Conservation (phyloP, 768 basidiomycete species). For the Psilocybe cubensis region DNA sequence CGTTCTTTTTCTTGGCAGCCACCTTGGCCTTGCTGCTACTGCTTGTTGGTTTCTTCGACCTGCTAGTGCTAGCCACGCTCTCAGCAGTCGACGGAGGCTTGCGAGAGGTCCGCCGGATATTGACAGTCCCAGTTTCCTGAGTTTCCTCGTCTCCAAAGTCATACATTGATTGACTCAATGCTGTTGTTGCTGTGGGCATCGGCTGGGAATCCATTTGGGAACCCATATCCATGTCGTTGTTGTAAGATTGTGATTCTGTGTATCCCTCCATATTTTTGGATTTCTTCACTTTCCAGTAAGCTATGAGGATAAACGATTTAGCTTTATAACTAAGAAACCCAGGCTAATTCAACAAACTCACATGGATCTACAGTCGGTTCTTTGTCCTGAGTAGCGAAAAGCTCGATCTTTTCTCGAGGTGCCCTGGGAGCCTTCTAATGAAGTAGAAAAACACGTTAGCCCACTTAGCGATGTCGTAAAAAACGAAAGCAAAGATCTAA, state of each 20-base stretch:
- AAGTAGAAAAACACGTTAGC: neutral
- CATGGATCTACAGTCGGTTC: constrained; percentile 60
- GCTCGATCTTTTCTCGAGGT: constrained; percentile 45
- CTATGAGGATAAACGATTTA: constrained; percentile 33
- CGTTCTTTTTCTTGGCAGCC: constrained; percentile 37
- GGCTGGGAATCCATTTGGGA: constrained; percentile 20
- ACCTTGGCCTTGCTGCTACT: constrained; percentile 25
- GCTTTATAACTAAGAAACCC: neutral
- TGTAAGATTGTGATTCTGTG: constrained; percentile 7
- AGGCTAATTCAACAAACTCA: constrained; percentile 26
- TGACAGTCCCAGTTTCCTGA: too few relatives aligned
- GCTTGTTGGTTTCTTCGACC: constrained; percentile 22
- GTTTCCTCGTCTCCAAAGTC: constrained; percentile 40
- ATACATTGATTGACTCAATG: constrained; percentile 2
- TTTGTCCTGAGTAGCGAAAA: constrained; percentile 52
- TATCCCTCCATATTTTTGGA: constrained; percentile 21
- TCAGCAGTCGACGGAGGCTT: constrained; percentile 32
- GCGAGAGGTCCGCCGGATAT: constrained; percentile 19
- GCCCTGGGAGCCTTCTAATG: constrained; percentile 31
- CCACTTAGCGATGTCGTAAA: neutral
- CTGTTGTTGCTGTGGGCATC: constrained; percentile 11
- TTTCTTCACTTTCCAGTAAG: constrained; percentile 56
- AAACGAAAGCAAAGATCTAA: neutral
- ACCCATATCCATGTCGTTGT: constrained; percentile 20
- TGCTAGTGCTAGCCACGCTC: constrained; percentile 14